Evolutionary conservation across 768 basidiomycete species (phyloP).

Genomic region (Russula foetens): DNA sequence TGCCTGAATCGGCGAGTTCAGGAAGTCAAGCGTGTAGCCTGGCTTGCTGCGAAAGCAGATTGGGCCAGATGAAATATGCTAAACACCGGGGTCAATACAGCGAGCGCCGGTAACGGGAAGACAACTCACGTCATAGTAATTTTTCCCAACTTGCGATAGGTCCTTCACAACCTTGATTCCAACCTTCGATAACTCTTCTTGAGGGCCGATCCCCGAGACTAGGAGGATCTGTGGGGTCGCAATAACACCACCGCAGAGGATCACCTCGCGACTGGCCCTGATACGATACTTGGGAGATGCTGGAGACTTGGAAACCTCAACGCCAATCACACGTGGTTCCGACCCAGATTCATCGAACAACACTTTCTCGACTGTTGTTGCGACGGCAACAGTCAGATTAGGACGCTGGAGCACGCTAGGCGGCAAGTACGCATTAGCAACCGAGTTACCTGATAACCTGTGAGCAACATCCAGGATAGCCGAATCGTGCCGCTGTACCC

Average conservation of each 20-base stretch:
- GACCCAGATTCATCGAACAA: slow-evolving; percentile 10
- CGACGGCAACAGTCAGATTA: slow-evolving; percentile 17
- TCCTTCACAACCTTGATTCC: slow-evolving; percentile 23
- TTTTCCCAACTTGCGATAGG: slow-evolving; percentile 17
- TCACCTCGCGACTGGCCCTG: slow-evolving; percentile 20
- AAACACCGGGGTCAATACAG: background rate
- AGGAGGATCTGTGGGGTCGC: slow-evolving; percentile 34
- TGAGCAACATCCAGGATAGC: background rate
- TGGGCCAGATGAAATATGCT: slow-evolving; percentile 15
- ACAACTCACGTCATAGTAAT: slow-evolving; percentile 13
- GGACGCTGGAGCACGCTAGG: slow-evolving; percentile 25
- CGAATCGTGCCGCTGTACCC: background rate
- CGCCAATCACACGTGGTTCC: slow-evolving; percentile 14
- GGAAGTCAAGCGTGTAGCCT: slow-evolving; percentile 16
- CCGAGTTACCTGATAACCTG: slow-evolving; percentile 6
- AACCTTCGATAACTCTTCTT: slow-evolving; percentile 25
- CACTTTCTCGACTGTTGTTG: slow-evolving; percentile 7
- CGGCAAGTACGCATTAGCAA: slow-evolving; percentile 13
- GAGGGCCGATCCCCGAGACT: slow-evolving; percentile 36
- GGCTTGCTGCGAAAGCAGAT: slow-evolving; percentile 10
- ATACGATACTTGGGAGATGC: slow-evolving; percentile 4
- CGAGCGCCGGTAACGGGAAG: background rate
- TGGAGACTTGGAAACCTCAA: slow-evolving; percentile 9
- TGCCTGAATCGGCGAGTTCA: slow-evolving; percentile 9
- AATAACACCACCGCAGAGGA: slow-evolving; percentile 20